Base-by-base conservation (phyloP, 1,284 basidiomycete species). In the Tilletia setariae region DNA sequence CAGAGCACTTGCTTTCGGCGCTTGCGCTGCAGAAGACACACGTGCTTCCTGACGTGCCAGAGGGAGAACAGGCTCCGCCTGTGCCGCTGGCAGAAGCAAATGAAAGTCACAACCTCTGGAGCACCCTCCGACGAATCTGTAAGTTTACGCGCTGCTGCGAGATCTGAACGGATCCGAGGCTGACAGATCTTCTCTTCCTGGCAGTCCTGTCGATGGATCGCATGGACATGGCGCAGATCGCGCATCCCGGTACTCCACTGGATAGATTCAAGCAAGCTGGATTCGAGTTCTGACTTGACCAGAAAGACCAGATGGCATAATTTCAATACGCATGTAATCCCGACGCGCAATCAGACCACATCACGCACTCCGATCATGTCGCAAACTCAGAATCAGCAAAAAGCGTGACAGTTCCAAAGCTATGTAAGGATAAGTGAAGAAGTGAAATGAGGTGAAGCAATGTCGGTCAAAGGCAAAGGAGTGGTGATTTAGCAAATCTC, bases 1-100 rank as follows among this genome's bases (percentile, higher is more conserved):
- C 93, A 1, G 96, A 99, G 78, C 96, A 99, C 83, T 91, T 98
- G 83, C 86, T 99, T 66, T 91, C 92, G 68, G 96, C 93, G 0
- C 85, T 99, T n/a, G 88, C 88, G 1, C 85, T 97, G 76, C 95
- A 88, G 90, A 83, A 84, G 66, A 79, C 83, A 40, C 79, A 72
- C 81, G 80, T 68, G 77, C 30, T 79, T 13, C 80, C 79, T 11
- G 79, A 82, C 35, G 72, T 77, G 25, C 78, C 79, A 0, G 70
- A 72, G 40, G 78, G 74, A 2, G 69, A 75, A 21, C 40, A 62
- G 49, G 25, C 46, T n/a, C 30, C 73, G 0, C 71, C 75, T 1
- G 56, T 70, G 65, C 79, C 79, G 32, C 66, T 82, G 11, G 70
- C 79, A 1, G 79, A 78, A 35, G 77, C 75, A 6, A 71, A 78